A percentile compares a stretch with the other conserved stretches of the same genome.
Conservation (phyloP, 257 asterid genomes). For the Mentha longifolia region DNA sequence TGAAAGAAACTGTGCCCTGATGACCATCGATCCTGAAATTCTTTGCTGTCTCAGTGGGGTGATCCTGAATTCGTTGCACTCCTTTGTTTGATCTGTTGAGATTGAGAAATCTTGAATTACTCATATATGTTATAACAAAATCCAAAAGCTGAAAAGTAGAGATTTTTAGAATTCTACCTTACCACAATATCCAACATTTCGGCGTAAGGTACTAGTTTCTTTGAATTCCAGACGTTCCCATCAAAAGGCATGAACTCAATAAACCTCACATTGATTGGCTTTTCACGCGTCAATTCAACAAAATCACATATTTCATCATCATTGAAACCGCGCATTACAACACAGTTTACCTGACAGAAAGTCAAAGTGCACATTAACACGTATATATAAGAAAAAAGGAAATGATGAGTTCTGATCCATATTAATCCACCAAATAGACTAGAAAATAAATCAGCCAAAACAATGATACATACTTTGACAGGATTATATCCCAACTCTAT, state of each 20-base stretch:
- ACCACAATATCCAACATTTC: conserved; percentile 97
- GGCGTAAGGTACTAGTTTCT: conserved; percentile 91
- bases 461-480: conserved; percentile 66
- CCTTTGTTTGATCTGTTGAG: conserved; percentile 74
- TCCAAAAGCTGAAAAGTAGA: conserved; percentile 23
- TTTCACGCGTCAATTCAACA: conserved; percentile 89
- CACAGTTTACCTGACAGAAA: conserved; percentile 83
- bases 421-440: background rate
- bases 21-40: conserved; percentile 86
- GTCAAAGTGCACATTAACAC: conserved; percentile 35
- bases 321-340: conserved; percentile 98
- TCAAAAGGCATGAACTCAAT: conserved; percentile 99
- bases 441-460: conserved; percentile 6
- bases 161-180: conserved; percentile 56
- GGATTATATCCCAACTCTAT: conserved; percentile 81
- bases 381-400: conserved; percentile 5
- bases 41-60: conserved; percentile 93
- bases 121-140: conserved; percentile 35
- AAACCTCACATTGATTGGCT: conserved; percentile 89
- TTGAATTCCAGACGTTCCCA: conserved; percentile 98
- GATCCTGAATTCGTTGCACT: conserved; percentile 77
- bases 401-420: background rate
- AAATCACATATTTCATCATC: conserved; percentile 95
- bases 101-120: conserved; percentile 47
- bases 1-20: conserved; percentile 88